Evolutionary conservation across 768 basidiomycete genomes (phyloP).

Genomic region (Suillus discolor): DNA sequence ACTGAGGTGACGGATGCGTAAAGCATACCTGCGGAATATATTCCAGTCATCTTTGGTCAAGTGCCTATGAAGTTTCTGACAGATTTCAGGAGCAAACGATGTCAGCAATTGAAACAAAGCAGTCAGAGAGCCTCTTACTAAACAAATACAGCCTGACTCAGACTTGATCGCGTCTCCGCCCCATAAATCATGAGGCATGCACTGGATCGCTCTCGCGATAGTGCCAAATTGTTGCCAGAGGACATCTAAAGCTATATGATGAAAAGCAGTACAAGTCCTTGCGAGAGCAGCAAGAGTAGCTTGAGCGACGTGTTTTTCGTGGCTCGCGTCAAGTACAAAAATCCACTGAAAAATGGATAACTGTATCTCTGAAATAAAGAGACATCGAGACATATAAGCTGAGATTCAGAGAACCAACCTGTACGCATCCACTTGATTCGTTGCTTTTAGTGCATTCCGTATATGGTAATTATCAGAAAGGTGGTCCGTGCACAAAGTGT

Average conservation of each 20-base stretch:
- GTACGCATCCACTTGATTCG: not conserved
- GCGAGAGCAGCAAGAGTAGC: constrained; percentile 25
- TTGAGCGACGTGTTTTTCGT: constrained; percentile 1
- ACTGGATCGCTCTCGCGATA: constrained; percentile 23
- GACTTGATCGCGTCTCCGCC: constrained; percentile 10
- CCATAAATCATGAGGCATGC: constrained; percentile 33
- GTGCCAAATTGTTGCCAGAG: constrained; percentile 26
- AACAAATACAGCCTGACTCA: not conserved
- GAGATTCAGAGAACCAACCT: not conserved
- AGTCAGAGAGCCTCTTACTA: not conserved
- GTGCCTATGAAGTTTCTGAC: constrained; percentile 25
- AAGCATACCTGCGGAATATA: constrained; percentile 29
- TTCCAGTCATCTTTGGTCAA: constrained; percentile 32
- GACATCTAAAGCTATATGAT: constrained; percentile 24
- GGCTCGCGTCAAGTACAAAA: not conserved
- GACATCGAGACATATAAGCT: constrained; percentile 27
- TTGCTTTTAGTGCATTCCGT: not conserved
- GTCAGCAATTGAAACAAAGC: not conserved
- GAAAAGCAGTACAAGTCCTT: constrained; percentile 28
- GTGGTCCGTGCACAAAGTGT: constrained; percentile 27
- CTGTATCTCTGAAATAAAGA: constrained; percentile 31
- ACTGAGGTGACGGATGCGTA: constrained; percentile 13
- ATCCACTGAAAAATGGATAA: constrained; percentile 23
- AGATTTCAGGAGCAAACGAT: not conserved
- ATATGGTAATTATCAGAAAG: not conserved